Base-by-base conservation (phyloP, 345 rosid species). In the Syzygium grande region DNA sequence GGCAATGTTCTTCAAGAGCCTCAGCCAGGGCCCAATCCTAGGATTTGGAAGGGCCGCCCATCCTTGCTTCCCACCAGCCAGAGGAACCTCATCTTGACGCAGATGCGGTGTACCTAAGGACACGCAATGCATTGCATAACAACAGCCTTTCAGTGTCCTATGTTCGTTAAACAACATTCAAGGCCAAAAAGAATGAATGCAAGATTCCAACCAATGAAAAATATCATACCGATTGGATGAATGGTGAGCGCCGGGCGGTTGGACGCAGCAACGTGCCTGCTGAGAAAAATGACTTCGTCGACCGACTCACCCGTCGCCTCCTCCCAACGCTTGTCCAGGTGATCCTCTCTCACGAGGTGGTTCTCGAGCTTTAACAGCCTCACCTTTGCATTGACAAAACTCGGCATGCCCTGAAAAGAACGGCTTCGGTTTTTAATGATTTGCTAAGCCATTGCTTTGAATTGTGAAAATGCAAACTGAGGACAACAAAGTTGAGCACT, bases 41-140 rank as follows among this genome's bases (percentile, higher is more conserved):
- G 99, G 98, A 91, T 90, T 92, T 6, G 98, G 94, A 7, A 93
- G 96, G 12, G 97, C 95, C 17, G 97, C 98, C 98, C 98, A 97
- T 16, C 97, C 98, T 1, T 96, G 96, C 90, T 86, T 93, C 63
- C 99, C 99, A 53, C 98, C 99, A 11, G 95, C 97, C 3, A 94
- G 95, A 23, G 93, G 93, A 51, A 91, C 92, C 46, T 96, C 98
- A 7, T 95, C 98, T 85, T 94, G 94, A 46, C 91, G 92, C 63
- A 96, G 84, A 84, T 96, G 99, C 84, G 97, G 99, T 41, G 94
- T 95, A 85, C 97, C 96, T 95, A n/a, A 85, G 56, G 38, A 84
- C 89, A 84, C 15, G 34, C 52, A 19, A 29, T 19, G 30, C 13
- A 34, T 9, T 15, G 51, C 22, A 19, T 25, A 53, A 53, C 38